Conservation (phyloP, 169 alveolate genomes). For the Miamiensis avidus region DNA sequence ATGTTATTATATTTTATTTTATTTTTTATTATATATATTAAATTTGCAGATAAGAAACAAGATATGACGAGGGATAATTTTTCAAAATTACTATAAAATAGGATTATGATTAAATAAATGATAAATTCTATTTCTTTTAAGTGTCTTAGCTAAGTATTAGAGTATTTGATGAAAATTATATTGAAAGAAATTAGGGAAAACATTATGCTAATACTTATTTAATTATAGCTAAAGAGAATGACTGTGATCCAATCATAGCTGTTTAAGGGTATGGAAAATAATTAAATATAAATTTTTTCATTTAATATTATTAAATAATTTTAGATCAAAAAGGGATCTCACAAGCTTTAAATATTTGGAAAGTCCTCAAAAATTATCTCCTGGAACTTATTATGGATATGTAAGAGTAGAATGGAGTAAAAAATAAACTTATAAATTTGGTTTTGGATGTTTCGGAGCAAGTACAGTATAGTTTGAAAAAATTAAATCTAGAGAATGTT, state of each 20-base stretch:
- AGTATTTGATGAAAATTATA: too few relatives aligned
- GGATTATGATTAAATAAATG: too few relatives aligned
- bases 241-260: too few relatives aligned
- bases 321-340: conserved; percentile 7
- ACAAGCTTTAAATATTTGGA: not conserved
- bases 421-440: conserved; percentile 1
- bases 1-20: not conserved
- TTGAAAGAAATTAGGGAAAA: not conserved
- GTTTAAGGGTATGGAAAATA: too few relatives aligned
- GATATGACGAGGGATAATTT: not conserved
- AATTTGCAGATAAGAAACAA: not conserved
- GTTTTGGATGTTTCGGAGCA: conserved; percentile 12
- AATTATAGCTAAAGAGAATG: not conserved
- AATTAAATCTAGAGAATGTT: not conserved
- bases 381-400: conserved; percentile 11
- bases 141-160: not conserved
- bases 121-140: conserved; percentile 4
- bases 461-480: not conserved
- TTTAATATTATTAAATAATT: not conserved
- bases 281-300: too few relatives aligned
- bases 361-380: not conserved
- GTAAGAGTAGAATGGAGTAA: conserved; percentile 1
- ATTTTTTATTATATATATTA: not conserved
- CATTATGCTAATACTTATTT: conserved; percentile 14
- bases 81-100: not conserved